Base-by-base conservation (phyloP, 495 filamentous ascomycete species). In the Rhypophila decipiens region DNA sequence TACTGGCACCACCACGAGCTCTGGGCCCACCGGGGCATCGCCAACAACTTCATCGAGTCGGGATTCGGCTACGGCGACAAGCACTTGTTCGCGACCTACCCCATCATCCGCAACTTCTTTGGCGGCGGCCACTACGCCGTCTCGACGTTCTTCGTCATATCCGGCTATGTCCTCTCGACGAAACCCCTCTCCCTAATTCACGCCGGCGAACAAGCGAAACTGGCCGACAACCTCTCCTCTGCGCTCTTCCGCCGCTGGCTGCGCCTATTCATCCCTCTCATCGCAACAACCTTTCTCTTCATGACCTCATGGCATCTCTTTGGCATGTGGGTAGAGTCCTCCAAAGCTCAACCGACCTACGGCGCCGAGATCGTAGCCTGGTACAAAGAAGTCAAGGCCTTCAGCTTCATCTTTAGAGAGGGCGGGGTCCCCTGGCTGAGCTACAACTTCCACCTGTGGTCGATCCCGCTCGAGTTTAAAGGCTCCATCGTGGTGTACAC, bases 301-400 rank as follows among this genome's bases (percentile, higher is more conserved):
- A 69, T 80, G 61, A 71, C 69, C 2, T 63, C 67, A 11, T 67
- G 69, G 60, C 73, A 82, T 47, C 15, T 65, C 1, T 72, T 78
- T 45, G 61, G 66, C 9, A 56, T 77, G 37, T 64, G 55, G 55
- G 57, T 69, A 22, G 60, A 59, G 20, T 44, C 45, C 23, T 54
- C 60, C 1, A 51, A 64, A 20, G 49, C 53, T 15, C 43, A 51
- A 49, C 10, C 24, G 1, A 74, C 47, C 27, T 77, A 71, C 50
- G 20, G 50, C 17, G 62, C 60, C 15, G 75, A 78, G 56, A 17
- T 77, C 2, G 73, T 64, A 67, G 64, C 63, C 13, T 79, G 75
- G 73, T 80, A 79, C 52, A 37, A 46, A 24, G 74, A 82, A 50
- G 61, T 79, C 58, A 82, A 79, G 58, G 75, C 76, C 57, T 82